Conservation (phyloP, 2,329 filamentous ascomycete species). For the Fonsecaea multimorphosa region DNA sequence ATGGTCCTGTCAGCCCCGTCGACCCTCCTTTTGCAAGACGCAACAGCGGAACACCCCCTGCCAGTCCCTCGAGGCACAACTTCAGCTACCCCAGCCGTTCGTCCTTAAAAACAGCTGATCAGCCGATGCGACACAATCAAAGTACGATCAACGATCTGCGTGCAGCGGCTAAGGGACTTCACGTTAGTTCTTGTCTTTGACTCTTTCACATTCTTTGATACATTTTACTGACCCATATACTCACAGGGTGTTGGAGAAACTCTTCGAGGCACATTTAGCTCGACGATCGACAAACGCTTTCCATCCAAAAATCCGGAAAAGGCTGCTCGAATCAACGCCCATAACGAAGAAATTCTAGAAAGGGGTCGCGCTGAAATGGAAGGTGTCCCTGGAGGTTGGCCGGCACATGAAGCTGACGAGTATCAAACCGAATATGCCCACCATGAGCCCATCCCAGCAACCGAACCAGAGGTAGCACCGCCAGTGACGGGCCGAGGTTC, state of each 20-base stretch:
- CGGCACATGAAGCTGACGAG: conserved; percentile 18
- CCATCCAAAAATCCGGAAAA: conserved; percentile 36
- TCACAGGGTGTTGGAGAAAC: conserved; percentile 38
- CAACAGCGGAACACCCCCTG: conserved; percentile 25
- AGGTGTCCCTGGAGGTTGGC: conserved; percentile 32
- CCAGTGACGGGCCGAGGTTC: conserved; percentile 8
- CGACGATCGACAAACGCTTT: conserved; percentile 34
- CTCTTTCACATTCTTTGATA: not conserved
- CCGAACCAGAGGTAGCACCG: conserved; percentile 4
- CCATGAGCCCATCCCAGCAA: conserved; percentile 3
- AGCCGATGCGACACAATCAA: conserved; percentile 32
- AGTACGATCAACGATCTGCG: conserved; percentile 36
- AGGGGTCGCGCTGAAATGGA: conserved; percentile 35
- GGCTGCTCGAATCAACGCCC: conserved; percentile 31
- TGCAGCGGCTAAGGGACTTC: conserved; percentile 37
- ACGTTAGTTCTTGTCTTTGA: conserved; percentile 24
- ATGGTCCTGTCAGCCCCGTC: conserved; percentile 31
- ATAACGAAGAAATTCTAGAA: conserved; percentile 33
- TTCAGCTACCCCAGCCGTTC: conserved; percentile 39
- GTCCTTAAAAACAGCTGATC: conserved; percentile 29
- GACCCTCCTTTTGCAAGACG: conserved; percentile 24
- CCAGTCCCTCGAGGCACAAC: conserved; percentile 33
- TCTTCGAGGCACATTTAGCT: conserved; percentile 37
- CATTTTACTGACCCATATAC: not conserved
- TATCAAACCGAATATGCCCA: not conserved